Base-by-base conservation (phyloP, 164 flowering plant genomes). In the Dillenia turbinata region DNA sequence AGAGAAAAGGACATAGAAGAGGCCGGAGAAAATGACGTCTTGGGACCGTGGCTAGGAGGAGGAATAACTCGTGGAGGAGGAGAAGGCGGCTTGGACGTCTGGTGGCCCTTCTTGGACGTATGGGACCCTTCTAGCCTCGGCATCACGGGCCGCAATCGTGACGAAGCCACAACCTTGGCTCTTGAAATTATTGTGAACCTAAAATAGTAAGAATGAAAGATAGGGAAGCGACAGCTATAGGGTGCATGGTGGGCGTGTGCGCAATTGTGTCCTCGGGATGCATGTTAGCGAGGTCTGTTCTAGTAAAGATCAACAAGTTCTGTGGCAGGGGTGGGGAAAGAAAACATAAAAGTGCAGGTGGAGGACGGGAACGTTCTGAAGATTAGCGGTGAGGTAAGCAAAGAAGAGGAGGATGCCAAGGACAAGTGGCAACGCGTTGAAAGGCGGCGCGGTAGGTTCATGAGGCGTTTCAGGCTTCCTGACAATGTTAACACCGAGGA, bases 291-390 rank as follows among this genome's bases (percentile, higher is more conserved):
- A 47, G 22, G 12, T 13, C 59, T 3, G 11, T 63, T 0, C 9
- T 63, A 10, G 49, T 40, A 1, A 63, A 54, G 53, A 33, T 63
- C 4, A 58, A 48, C 26, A 49, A 55, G 2, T 8, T 58, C 5
- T 57, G 56, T 48, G 45, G 47, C 71, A 70, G 72, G 73, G 8
- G 70, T 62, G 56, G 66, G 55, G 62, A 73, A 69, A 61, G 71
- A 73, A 58, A 62, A 73, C 50, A 44, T 73, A 57, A 66, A 69
- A 54, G 73, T 69, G 64, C 60, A 63, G 55, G 53, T 73, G 49
- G 73, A 62, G 19, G 77, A 62, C 8, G 57, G 49, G 44, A 70
- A 60, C 47, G 11, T 60, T 0, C 61, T 74, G 9, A 43, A 69
- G 10, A 73, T 73, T 17, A 62, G 69, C 26, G 73, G 76, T 12